A percentile compares a stretch with the other conserved stretches of the same genome.
These are phyloP conservation scores for Lodderomyces theae DNA, from an alignment of 1,139 yeast genomes.

Conservation along the genomic window DNA sequence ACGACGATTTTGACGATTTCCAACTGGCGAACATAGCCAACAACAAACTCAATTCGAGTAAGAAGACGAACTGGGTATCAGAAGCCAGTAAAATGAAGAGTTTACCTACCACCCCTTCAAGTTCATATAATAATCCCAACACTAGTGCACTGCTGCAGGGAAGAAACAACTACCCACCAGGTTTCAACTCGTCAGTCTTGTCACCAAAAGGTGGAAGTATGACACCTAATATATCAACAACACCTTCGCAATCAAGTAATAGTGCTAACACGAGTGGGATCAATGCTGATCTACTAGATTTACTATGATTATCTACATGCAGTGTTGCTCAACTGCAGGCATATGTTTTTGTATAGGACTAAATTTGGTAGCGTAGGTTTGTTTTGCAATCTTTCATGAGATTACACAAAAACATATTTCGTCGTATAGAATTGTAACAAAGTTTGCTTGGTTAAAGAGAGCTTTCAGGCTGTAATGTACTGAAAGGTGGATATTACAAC, in stretches of 20 bases:
- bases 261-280: constrained; percentile 3
- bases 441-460: background rate
- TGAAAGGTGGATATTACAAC: no score
- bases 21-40: constrained; percentile 22
- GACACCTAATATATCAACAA: constrained; percentile 2
- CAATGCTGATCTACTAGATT: constrained; percentile 13
- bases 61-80: constrained; percentile 21
- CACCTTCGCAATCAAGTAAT: background rate
- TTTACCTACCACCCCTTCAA: constrained; percentile 11
- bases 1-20: constrained; percentile 32
- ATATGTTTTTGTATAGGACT: no score
- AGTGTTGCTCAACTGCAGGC: background rate
- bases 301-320: constrained; percentile 5
- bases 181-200: constrained; percentile 25
- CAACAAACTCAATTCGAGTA: constrained; percentile 3
- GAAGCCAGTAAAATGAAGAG: constrained; percentile 17
- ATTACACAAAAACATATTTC: background rate
- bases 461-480: no score
- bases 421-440: background rate
- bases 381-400: background rate
- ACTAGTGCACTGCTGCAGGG: background rate
- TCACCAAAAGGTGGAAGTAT: constrained; percentile 15
- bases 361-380: background rate
- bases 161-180: constrained; percentile 30
- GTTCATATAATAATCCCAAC: background rate